Conservation (phyloP, 257 asterid species). For the Cinchona pubescens region DNA sequence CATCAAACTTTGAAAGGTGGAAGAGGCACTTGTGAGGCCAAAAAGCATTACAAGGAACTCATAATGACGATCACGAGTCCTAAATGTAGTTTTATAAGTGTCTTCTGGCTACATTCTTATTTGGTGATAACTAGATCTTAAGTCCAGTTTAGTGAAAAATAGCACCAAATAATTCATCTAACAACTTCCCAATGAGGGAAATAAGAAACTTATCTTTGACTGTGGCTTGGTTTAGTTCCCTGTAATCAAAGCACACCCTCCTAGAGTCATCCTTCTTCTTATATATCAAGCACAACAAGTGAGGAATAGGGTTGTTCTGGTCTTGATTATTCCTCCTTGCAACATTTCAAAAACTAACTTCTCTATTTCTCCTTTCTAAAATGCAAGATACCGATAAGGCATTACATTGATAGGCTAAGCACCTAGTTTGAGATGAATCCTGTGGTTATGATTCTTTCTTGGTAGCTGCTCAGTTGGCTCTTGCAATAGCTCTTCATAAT, state of each 20-base stretch:
- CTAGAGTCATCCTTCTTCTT: neutral
- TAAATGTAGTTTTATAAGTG: neutral
- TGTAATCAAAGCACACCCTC: neutral
- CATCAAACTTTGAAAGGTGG: neutral
- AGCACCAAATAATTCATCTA: neutral
- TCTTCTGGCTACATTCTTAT: neutral
- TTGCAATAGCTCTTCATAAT: no score
- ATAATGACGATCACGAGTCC: neutral
- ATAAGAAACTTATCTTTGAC: neutral
- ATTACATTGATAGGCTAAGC: no score
- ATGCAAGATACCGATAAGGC: no score
- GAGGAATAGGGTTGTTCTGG: no score
- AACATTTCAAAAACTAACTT: no score
- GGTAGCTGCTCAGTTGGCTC: no score
- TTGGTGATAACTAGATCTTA: neutral
- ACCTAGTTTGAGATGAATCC: no score
- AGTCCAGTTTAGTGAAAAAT: neutral
- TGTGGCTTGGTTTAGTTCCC: neutral
- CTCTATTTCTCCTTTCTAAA: no score
- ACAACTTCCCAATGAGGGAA: neutral
- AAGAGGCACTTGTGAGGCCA: neutral
- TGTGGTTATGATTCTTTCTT: no score
- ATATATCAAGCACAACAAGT: neutral
- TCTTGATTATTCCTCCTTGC: no score
- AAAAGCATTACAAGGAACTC: constrained; percentile 2